These are phyloP conservation scores for Wickerhamomyces xylosicus DNA, from an alignment of 805 yeast species.

Conservation along the genomic window DNA sequence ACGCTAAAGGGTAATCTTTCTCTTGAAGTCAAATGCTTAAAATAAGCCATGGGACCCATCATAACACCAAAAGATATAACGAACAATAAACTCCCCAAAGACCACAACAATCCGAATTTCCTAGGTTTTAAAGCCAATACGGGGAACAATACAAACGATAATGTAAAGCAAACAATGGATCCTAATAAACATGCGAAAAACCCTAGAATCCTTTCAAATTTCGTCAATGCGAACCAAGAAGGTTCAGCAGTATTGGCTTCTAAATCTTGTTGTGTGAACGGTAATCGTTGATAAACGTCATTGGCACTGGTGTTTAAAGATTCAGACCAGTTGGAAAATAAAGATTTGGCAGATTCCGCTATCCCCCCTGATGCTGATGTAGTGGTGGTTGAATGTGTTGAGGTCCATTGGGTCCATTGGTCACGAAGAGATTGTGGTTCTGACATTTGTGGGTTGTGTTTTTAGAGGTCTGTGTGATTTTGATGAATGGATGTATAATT, in stretches of 20 bases:
- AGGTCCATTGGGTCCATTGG: conserved; percentile 29
- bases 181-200: conserved; percentile 72
- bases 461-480: too few relatives aligned
- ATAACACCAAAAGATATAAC: conserved; percentile 82
- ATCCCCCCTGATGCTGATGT: too few relatives aligned
- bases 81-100: conserved; percentile 81
- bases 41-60: conserved; percentile 84
- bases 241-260: conserved; percentile 44
- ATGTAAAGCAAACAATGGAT: conserved; percentile 67
- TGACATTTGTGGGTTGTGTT: too few relatives aligned
- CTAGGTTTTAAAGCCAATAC: conserved; percentile 83
- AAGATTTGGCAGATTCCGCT: conserved; percentile 24
- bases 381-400: conserved; percentile 17
- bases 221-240: conserved; percentile 60
- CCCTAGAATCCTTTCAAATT: conserved; percentile 73
- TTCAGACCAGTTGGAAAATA: conserved; percentile 29
- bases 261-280: conserved; percentile 46
- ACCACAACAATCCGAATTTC: conserved; percentile 86
- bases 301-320: conserved; percentile 31
- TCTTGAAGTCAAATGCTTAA: conserved; percentile 61
- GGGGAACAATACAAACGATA: conserved; percentile 81
- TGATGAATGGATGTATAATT: too few relatives aligned
- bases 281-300: conserved; percentile 55
- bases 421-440: conserved; percentile 24
- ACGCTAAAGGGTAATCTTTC: conserved; percentile 72